Evolutionary conservation across 106 monocot genomes (phyloP), one percentile per base, ranked within the genome.

Genomic region (Dendrobium catenatum): DNA sequence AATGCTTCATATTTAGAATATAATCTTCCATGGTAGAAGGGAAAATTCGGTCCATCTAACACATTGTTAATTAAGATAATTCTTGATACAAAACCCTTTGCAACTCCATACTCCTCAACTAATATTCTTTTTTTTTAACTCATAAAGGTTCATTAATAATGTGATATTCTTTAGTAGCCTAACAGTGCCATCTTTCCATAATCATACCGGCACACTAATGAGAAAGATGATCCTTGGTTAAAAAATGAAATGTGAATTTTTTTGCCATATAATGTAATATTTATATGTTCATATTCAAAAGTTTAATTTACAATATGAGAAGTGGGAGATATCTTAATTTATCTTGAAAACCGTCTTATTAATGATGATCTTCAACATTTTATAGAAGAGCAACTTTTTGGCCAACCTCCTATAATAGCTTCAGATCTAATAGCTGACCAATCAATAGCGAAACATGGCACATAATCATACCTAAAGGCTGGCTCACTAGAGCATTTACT

Each of bases 71-170:
- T 26, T 85, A 95, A 37, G 95, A 99, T 82, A 95, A 99, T 89
- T 99, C 98, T 86, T 93, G 95, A 48, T 99, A 95, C 82, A 99
- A 99, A 79, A 91, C 95, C 68, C 81, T 99, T n/a, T 85, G 90
- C 83, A 99, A 99, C 75, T 95, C 98, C n/a, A 95, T 99, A 88
- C 86, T 70, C 79, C 18, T 55, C 16, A 79, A 40, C 19, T 79
- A 72, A 78, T 55, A 16, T 15, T 55, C 18, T 80, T 78, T 0
- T 55, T n/a, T 8, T 43, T 43, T 43, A 76, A 6, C 42, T 24
- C 51, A 15, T 47, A 70, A 56, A 75, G 10, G 20, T n/a, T 9
- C 78, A 48, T 43, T 43, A 43, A 67, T 37, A 77, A 33, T 77
- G 6, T 80, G 55, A 22, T 73, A 64, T 72, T 80, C 19, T 58